Conservation (phyloP, 2,329 filamentous ascomycete species). For the Pleurostoma richardsiae region DNA sequence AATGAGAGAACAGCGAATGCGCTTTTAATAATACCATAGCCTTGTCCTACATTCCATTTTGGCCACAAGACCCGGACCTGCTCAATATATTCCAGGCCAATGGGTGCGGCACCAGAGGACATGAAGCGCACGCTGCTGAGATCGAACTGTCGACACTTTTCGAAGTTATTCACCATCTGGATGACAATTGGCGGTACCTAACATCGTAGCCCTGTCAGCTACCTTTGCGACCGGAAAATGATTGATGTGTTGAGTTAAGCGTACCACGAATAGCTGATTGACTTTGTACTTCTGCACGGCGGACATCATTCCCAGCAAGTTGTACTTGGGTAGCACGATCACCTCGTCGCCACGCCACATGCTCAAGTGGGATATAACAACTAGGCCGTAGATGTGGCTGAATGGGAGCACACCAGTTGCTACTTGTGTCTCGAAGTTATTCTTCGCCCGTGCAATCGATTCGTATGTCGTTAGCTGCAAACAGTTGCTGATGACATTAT, state of each 20-base stretch:
- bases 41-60: constrained; percentile 62
- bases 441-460: background rate
- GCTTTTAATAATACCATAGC: constrained; percentile 59
- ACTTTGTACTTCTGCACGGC: constrained; percentile 68
- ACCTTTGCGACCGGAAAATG: too few species aligned
- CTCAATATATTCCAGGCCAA: constrained; percentile 63
- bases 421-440: background rate
- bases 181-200: constrained; percentile 76
- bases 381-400: constrained; percentile 40
- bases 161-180: constrained; percentile 59
- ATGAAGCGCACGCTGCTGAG: constrained; percentile 59
- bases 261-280: constrained; percentile 58
- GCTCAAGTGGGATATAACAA: constrained; percentile 62
- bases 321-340: constrained; percentile 71
- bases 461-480: constrained; percentile 29
- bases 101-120: constrained; percentile 71
- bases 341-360: constrained; percentile 69
- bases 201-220: background rate
- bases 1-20: background rate
- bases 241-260: constrained; percentile 15
- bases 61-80: constrained; percentile 59
- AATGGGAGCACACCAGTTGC: background rate
- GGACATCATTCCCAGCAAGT: constrained; percentile 58
- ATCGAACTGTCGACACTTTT: constrained; percentile 58
- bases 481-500: constrained; percentile 1